Conservation (phyloP, 257 asterid genomes). For the Hygrophila difformis region DNA sequence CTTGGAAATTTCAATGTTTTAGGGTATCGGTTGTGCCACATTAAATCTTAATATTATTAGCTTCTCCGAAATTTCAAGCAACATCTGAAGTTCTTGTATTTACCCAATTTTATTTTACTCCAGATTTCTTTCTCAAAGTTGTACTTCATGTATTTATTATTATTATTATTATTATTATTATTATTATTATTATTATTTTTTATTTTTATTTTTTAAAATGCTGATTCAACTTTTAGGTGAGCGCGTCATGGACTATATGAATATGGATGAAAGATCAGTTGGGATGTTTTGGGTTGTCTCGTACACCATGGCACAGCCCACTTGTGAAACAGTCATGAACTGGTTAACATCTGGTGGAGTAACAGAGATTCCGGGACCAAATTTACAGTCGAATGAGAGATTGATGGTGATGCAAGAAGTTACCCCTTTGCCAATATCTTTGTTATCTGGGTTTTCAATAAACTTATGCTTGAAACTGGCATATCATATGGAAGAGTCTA, state of each 20-base stretch:
- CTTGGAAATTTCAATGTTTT: too few species aligned
- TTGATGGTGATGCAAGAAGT: conserved; percentile 93
- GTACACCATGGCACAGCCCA: conserved; percentile 97
- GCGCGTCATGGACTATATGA: conserved; percentile 83
- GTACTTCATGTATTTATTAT: too few species aligned
- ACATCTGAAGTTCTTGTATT: too few species aligned
- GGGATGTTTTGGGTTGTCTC: conserved; percentile 99
- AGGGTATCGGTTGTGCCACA: too few species aligned
- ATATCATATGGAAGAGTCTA: conserved; percentile 75
- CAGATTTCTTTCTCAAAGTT: too few species aligned
- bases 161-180: too few species aligned
- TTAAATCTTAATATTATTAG: too few species aligned
- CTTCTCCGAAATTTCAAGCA: too few species aligned
- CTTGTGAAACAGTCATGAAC: conserved; percentile 85
- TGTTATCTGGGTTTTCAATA: conserved; percentile 82
- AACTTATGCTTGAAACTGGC: conserved; percentile 83
- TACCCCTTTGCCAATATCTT: conserved; percentile 76
- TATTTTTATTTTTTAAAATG: too few species aligned
- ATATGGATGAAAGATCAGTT: conserved; percentile 92
- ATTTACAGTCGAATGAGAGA: conserved; percentile 77
- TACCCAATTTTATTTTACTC: too few species aligned
- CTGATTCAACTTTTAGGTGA: conserved; percentile 64
- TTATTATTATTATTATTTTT: too few species aligned
- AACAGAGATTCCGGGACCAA: conserved; percentile 73
- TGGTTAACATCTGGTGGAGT: conserved; percentile 90